Percentiles rank a stretch among this genome's conserved stretches.
phyloP scores from a whole-genome alignment of 345 rosid species.

The Lepidium africanum region DNA sequence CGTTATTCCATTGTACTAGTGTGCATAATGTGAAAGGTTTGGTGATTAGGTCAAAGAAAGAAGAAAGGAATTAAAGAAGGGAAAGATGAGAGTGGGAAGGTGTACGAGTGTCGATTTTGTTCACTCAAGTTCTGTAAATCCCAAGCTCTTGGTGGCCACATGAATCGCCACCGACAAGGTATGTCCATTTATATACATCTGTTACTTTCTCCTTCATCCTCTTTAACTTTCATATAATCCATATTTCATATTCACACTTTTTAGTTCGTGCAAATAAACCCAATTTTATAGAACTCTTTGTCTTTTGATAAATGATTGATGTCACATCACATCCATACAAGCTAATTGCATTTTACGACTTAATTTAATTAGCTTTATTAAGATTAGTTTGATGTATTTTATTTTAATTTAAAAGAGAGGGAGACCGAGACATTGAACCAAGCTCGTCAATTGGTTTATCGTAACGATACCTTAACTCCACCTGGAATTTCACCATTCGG shows the following conservation, averaged over 20 bases:
- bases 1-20: neutral
- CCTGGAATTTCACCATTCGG: slow-evolving; percentile 39
- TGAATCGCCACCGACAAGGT: slow-evolving; percentile 99
- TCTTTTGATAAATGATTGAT: slow-evolving; percentile 12
- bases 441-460: slow-evolving; percentile 96
- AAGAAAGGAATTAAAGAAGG: slow-evolving; percentile 78
- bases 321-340: slow-evolving; percentile 22
- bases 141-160: slow-evolving; percentile 99
- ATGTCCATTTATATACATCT: slow-evolving; percentile 9
- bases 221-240: neutral
- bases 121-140: slow-evolving; percentile 99
- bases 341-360: slow-evolving; percentile 15
- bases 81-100: slow-evolving; percentile 84
- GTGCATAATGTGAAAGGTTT: neutral
- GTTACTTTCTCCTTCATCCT: neutral
- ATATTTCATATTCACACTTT: slow-evolving; percentile 6
- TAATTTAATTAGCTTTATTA: neutral
- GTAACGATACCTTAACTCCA: slow-evolving; percentile 57
- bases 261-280: slow-evolving; percentile 14
- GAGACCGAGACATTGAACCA: slow-evolving; percentile 98
- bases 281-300: neutral
- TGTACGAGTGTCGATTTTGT: slow-evolving; percentile 98
- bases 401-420: slow-evolving; percentile 47
- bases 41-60: slow-evolving; percentile 50
- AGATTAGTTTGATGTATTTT: slow-evolving; percentile 7